These are phyloP conservation scores for Calonectria naviculata DNA, from an alignment of 2,329 filamentous ascomycete species.

Conservation along the genomic window DNA sequence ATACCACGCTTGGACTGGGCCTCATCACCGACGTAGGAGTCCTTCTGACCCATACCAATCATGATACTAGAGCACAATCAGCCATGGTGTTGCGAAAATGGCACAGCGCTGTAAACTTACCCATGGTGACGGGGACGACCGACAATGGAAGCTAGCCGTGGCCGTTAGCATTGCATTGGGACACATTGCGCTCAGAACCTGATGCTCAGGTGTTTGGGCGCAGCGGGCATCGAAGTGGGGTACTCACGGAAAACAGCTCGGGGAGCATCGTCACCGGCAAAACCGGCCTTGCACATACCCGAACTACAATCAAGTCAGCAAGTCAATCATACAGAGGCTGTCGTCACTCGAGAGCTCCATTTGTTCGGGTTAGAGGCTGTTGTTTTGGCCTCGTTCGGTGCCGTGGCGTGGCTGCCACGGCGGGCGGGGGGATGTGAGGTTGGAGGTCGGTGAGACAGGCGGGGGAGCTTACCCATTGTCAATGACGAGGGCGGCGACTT, in stretches of 20 bases:
- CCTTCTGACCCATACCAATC: constrained; percentile 99
- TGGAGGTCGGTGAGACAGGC: constrained; percentile 50
- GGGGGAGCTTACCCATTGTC: constrained; percentile 98
- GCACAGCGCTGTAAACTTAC: constrained; percentile 68
- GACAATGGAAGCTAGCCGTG: constrained; percentile 89
- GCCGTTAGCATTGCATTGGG: constrained; percentile 48
- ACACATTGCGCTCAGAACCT: constrained; percentile 20
- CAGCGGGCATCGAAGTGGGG: constrained; percentile 47
- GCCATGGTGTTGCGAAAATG: constrained; percentile 24
- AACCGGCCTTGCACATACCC: constrained; percentile 99
- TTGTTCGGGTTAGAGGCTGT: constrained; percentile 16
- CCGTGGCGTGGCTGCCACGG: constrained; percentile 36
- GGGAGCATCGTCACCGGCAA: constrained; percentile 99
- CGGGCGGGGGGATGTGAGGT: constrained; percentile 24
- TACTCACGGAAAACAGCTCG: constrained; percentile 99
- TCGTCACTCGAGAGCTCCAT: not conserved
- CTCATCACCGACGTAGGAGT: constrained; percentile 99
- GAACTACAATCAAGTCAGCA: constrained; percentile 75
- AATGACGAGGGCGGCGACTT: constrained; percentile 99
- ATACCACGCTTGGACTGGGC: constrained; percentile 99
- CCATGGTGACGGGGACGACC: constrained; percentile 99
- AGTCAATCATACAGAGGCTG: not conserved
- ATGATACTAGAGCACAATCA: constrained; percentile 80
- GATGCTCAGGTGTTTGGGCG: constrained; percentile 33
- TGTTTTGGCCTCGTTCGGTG: constrained; percentile 37